Conservation (phyloP, 768 basidiomycete genomes). For the Obba rivulosa region DNA sequence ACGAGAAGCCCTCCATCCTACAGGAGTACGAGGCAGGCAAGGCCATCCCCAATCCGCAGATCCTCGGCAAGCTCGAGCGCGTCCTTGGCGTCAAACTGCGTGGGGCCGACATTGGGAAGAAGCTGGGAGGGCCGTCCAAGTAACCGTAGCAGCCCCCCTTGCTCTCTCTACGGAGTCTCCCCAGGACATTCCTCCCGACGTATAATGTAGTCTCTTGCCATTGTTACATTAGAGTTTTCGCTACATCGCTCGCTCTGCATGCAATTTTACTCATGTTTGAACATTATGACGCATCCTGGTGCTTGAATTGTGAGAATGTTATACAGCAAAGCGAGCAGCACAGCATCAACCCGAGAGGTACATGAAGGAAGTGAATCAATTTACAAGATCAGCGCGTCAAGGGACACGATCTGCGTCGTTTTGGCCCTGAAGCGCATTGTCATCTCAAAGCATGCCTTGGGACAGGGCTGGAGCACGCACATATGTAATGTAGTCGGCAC, state of each 20-base stretch:
- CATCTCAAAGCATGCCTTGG: not conserved
- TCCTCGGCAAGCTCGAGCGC: constrained; percentile 87
- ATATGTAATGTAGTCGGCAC: constrained; percentile 88
- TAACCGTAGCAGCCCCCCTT: constrained; percentile 51
- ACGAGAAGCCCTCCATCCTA: constrained; percentile 84
- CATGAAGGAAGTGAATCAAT: not conserved
- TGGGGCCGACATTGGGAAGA: constrained; percentile 81
- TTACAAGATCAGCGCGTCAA: not conserved
- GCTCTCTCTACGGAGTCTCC: no score
- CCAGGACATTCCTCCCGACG: not conserved
- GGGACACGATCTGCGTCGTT: constrained; percentile 16
- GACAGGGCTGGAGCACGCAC: constrained; percentile 39
- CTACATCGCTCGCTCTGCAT: not conserved
- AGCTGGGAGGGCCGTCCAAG: constrained; percentile 65
- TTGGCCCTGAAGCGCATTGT: constrained; percentile 29
- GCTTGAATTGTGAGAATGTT: not conserved
- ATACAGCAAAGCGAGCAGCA: not conserved
- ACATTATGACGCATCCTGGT: not conserved
- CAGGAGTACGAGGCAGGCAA: constrained; percentile 88
- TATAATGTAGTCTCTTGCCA: not conserved
- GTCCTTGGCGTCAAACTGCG: constrained; percentile 82
- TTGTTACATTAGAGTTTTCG: not conserved
- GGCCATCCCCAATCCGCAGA: constrained; percentile 82
- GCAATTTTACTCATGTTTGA: not conserved
- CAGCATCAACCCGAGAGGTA: not conserved